Evolutionary conservation across 2,329 filamentous ascomycete genomes (phyloP), one percentile per base, ranked within the genome.

Genomic region (Arthrobotrys iridis): DNA sequence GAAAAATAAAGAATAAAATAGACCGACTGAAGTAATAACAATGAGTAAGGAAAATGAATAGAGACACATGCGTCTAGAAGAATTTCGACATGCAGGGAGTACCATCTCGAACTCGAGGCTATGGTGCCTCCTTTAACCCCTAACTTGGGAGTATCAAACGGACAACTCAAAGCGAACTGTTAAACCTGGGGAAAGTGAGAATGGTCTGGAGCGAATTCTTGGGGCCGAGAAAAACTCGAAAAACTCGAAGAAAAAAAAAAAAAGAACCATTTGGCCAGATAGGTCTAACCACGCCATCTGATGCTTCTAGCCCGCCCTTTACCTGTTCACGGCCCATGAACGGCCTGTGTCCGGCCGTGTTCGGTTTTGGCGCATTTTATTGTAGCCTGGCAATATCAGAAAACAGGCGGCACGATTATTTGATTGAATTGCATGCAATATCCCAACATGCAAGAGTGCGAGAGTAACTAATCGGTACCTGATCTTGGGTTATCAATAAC

Each of bases 231-330:
- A 18, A 26, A 30, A 22, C 46, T 22, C 46, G 28, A 52, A 37
- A 24, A 48, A 37, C 37, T 35, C 37, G 26, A 30, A 26, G 18
- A 57, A 22, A n/a, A n/a, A n/a, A 5, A 22, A 55, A 37, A 30
- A 28, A 40, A 57, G 33, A 24, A 28, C 15, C 26, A 20, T 26
- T 40, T 11, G 26, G 55, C 55, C 33, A 35, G 62, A 68, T 62
- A 45, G 60, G 60, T 64, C 41, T 55, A 63, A 24, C 40, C 35
- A 43, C 6, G 28, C 37, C 26, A 48, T 40, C 30, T 71, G 48
- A 46, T 71, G 66, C n/a, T 48, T 71, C 66, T 63, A 22, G 48
- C 28, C 48, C 40, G 58, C 55, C 55, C 50, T 64, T 46, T 41
- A 50, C 35, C 10, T 37, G 20, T 30, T n/a, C 20, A 37, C 28